Evolutionary conservation across 1,139 yeast species (phyloP).

Genomic region (Suhomyces choctaworum): DNA sequence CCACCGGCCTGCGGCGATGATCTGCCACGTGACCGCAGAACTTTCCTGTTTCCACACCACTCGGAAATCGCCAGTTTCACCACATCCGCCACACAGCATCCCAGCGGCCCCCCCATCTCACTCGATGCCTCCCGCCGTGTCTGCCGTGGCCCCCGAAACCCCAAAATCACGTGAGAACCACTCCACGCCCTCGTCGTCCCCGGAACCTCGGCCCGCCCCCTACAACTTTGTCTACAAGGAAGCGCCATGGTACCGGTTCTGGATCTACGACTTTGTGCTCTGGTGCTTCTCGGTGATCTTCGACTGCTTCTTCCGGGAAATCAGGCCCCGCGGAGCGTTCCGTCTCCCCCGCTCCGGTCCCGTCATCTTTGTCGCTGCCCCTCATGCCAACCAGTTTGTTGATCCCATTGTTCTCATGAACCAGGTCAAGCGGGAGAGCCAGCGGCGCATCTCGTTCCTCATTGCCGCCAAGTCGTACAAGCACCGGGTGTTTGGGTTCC

Average conservation of each 20-base stretch:
- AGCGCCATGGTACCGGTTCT: slow-evolving; percentile 35
- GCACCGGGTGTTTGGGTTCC: slow-evolving; percentile 65
- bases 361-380: slow-evolving; percentile 93
- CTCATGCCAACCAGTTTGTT: slow-evolving; percentile 95
- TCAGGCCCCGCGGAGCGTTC: slow-evolving; percentile 88
- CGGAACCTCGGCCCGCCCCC: too few relatives aligned
- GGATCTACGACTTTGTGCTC: slow-evolving; percentile 49
- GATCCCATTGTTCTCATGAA: slow-evolving; percentile 87
- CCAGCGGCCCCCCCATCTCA: too few relatives aligned
- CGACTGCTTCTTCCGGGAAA: slow-evolving; percentile 79
- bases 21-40: too few relatives aligned
- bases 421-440: slow-evolving; percentile 70
- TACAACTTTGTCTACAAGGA: slow-evolving; percentile 4
- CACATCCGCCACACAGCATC: too few relatives aligned
- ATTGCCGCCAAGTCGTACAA: slow-evolving; percentile 83
- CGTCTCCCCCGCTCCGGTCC: slow-evolving; percentile 84
- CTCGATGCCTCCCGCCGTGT: too few relatives aligned
- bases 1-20: too few relatives aligned
- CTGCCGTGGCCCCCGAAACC: too few relatives aligned
- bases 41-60: too few relatives aligned
- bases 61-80: too few relatives aligned
- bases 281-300: slow-evolving; percentile 49
- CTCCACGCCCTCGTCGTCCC: too few relatives aligned
- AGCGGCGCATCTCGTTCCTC: slow-evolving; percentile 77
- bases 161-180: too few relatives aligned